A percentile compares a stretch with the other conserved stretches of the same genome.
phyloP scores from a whole-genome alignment of 2,329 filamentous ascomycete genomes.

The Hypoxylon sp. region DNA sequence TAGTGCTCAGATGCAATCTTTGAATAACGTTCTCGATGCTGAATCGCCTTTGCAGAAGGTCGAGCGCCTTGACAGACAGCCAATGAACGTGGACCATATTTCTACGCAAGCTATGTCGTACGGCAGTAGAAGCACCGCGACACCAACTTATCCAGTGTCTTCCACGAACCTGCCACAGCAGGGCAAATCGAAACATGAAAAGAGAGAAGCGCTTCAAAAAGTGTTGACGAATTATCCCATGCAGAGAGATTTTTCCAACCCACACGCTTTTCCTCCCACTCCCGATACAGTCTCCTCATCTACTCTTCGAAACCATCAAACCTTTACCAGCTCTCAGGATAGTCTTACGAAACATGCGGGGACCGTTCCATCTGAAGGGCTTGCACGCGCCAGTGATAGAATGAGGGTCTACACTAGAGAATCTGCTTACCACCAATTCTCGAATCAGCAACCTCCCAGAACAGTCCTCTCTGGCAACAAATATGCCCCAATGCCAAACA shows the following conservation, averaged over 20 bases:
- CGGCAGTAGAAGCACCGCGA: constrained; percentile 32
- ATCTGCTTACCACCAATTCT: constrained; percentile 28
- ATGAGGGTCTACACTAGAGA: constrained; percentile 42
- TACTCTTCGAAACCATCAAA: constrained; percentile 51
- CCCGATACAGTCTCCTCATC: constrained; percentile 68
- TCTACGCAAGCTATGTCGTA: constrained; percentile 44
- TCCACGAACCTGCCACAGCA: constrained; percentile 20
- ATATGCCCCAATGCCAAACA: constrained; percentile 36
- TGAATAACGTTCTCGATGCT: constrained; percentile 56
- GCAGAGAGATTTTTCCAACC: constrained; percentile 51
- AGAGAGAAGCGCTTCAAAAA: constrained; percentile 57
- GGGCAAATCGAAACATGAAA: constrained; percentile 54
- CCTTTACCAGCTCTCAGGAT: constrained; percentile 40
- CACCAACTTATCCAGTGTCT: constrained; percentile 29
- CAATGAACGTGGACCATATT: constrained; percentile 42
- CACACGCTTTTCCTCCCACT: constrained; percentile 62
- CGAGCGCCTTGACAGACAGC: constrained; percentile 53
- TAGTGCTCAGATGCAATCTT: constrained; percentile 54
- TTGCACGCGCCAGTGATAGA: constrained; percentile 39
- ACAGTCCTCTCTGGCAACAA: constrained; percentile 47
- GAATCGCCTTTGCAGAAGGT: constrained; percentile 61
- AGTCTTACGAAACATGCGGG: constrained; percentile 35
- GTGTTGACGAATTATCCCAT: constrained; percentile 59
- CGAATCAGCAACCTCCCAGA: constrained; percentile 44
- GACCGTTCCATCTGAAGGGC: constrained; percentile 22